Evolutionary conservation across 495 filamentous ascomycete species (phyloP).

Genomic region (Eremomyces bilateralis): DNA sequence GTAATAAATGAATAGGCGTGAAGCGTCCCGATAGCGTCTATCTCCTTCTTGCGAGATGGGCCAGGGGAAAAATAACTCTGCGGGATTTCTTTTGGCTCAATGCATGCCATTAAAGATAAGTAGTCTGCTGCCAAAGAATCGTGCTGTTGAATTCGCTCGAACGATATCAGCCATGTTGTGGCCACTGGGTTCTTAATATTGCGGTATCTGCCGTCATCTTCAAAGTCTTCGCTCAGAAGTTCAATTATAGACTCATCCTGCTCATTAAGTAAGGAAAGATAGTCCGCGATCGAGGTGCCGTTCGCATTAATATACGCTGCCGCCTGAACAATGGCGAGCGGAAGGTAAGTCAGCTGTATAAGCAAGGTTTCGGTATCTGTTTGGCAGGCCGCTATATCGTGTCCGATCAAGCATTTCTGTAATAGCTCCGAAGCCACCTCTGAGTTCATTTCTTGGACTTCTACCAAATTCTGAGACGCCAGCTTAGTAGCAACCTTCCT

Average conservation of each 20-base stretch:
- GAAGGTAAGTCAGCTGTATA: slow-evolving; percentile 4
- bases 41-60: too few species aligned
- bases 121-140: slow-evolving; percentile 18
- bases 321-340: slow-evolving; percentile 9
- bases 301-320: too few species aligned
- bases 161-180: slow-evolving; percentile 35
- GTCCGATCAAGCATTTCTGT: background rate
- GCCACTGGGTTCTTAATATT: too few species aligned
- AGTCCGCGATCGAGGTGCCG: too few species aligned
- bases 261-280: slow-evolving; percentile 24
- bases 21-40: too few species aligned
- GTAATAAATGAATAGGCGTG: too few species aligned
- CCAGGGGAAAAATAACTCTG: slow-evolving; percentile 17
- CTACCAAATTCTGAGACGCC: background rate
- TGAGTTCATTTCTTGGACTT: too few species aligned
- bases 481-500: slow-evolving; percentile 4
- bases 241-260: slow-evolving; percentile 20
- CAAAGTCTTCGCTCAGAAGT: too few species aligned
- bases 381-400: slow-evolving; percentile 10
- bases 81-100: slow-evolving; percentile 25
- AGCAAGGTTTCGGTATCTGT: background rate
- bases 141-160: slow-evolving; percentile 22
- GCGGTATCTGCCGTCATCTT: too few species aligned
- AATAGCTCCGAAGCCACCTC: slow-evolving; percentile 2
- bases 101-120: slow-evolving; percentile 25